Evolutionary conservation across 192 early-diverging fungal genomes (phyloP).

Genomic region (Gigaspora rosea): DNA sequence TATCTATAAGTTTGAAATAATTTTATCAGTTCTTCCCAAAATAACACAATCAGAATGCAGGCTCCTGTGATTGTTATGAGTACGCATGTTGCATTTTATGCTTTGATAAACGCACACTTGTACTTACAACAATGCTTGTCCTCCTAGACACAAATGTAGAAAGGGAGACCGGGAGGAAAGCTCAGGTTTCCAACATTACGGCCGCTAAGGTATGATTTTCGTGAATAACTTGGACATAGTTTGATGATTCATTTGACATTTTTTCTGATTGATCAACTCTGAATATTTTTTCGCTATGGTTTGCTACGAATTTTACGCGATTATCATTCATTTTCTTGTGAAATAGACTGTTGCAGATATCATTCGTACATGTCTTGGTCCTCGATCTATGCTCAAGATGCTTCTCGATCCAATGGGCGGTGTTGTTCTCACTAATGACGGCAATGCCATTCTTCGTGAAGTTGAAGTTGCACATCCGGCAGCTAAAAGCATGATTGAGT

Average conservation of each 20-base stretch:
- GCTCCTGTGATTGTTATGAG: slow-evolving; percentile 87
- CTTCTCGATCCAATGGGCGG: slow-evolving; percentile 99
- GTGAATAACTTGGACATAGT: background rate
- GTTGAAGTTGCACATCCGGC: slow-evolving; percentile 99
- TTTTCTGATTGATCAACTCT: background rate
- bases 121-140: background rate
- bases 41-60: slow-evolving; percentile 61
- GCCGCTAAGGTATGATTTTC: slow-evolving; percentile 84
- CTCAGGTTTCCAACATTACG: slow-evolving; percentile 96
- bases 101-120: background rate
- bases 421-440: slow-evolving; percentile 97
- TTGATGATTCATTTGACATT: background rate
- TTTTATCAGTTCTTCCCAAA: background rate
- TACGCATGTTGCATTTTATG: slow-evolving; percentile 42
- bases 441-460: slow-evolving; percentile 97
- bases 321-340: background rate
- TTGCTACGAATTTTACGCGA: background rate
- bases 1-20: no score
- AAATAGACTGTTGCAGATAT: slow-evolving; percentile 93
- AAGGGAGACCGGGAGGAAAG: slow-evolving; percentile 94
- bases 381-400: slow-evolving; percentile 99
- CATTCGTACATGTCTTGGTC: slow-evolving; percentile 97
- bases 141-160: slow-evolving; percentile 79
- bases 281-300: background rate
- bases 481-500: slow-evolving; percentile 99